Evolutionary conservation across 2,329 filamentous ascomycete genomes (phyloP).

Genomic region (Dothiorella sarmentorum): DNA sequence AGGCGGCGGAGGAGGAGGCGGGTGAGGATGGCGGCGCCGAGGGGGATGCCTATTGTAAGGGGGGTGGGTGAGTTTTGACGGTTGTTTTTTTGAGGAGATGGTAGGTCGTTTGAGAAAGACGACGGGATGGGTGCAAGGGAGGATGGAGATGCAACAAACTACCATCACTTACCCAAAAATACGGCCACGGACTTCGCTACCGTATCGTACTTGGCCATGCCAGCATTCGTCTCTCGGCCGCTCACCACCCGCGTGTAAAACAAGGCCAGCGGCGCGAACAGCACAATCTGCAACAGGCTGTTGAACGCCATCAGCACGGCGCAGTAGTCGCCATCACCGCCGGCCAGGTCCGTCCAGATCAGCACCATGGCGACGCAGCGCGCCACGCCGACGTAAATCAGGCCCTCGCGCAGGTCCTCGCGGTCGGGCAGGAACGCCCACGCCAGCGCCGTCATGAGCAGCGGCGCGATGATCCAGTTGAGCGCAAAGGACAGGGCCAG

Average conservation of each 20-base stretch:
- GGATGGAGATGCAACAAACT: too few species aligned
- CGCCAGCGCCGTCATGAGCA: constrained; percentile 71
- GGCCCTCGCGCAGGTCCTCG: constrained; percentile 54
- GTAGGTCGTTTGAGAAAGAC: too few species aligned
- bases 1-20: constrained; percentile 59
- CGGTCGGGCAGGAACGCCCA: constrained; percentile 54
- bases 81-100: too few species aligned
- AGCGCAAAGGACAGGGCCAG: constrained; percentile 71
- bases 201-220: constrained; percentile 58
- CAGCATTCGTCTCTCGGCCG: constrained; percentile 35
- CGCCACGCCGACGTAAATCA: constrained; percentile 80
- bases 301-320: constrained; percentile 55
- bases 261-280: constrained; percentile 47
- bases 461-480: constrained; percentile 80
- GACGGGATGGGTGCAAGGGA: too few species aligned
- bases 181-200: constrained; percentile 79
- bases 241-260: constrained; percentile 65
- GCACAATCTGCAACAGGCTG: constrained; percentile 47
- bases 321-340: constrained; percentile 77
- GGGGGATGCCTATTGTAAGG: constrained; percentile 66
- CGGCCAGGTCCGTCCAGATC: constrained; percentile 76
- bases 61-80: background rate
- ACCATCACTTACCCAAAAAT: constrained; percentile 46
- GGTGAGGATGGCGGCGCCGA: constrained; percentile 75
- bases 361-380: constrained; percentile 86